Percentiles rank a stretch among this genome's conserved stretches.
phyloP scores from a whole-genome alignment of 2,329 filamentous ascomycete species.

The Fusarium oligoseptatum region DNA sequence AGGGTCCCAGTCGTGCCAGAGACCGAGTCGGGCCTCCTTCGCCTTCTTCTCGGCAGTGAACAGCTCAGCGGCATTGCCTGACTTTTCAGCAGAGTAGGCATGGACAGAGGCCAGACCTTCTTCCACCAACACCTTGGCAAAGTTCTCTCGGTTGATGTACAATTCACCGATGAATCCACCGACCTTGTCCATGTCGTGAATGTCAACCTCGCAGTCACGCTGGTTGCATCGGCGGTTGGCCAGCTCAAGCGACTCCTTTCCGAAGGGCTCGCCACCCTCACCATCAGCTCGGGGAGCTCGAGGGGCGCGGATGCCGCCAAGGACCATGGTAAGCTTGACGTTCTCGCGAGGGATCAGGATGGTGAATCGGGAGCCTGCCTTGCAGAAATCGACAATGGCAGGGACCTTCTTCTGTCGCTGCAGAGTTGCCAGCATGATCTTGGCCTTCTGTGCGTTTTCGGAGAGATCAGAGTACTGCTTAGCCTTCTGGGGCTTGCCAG shows the following conservation, averaged over 20 bases:
- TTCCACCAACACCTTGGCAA: slow-evolving; percentile 92
- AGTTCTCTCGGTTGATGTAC: slow-evolving; percentile 94
- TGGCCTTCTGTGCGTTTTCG: slow-evolving; percentile 93
- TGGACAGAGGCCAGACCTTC: slow-evolving; percentile 95
- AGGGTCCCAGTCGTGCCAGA: slow-evolving; percentile 97
- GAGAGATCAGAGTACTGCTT: slow-evolving; percentile 91
- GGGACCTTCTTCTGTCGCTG: slow-evolving; percentile 93
- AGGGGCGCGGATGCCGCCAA: slow-evolving; percentile 92
- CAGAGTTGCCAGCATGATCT: slow-evolving; percentile 89
- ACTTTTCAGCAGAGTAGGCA: slow-evolving; percentile 95
- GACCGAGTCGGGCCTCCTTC: slow-evolving; percentile 87
- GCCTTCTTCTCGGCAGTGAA: slow-evolving; percentile 89
- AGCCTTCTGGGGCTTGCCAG: slow-evolving; percentile 84
- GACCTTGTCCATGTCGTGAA: slow-evolving; percentile 94
- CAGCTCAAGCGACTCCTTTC: slow-evolving; percentile 93
- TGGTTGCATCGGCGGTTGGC: slow-evolving; percentile 91
- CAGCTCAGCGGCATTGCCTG: slow-evolving; percentile 88
- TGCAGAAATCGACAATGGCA: slow-evolving; percentile 96
- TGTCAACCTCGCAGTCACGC: slow-evolving; percentile 94
- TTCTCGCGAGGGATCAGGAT: slow-evolving; percentile 92
- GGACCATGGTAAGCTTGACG: slow-evolving; percentile 93
- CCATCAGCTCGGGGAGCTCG: slow-evolving; percentile 82
- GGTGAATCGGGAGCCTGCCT: slow-evolving; percentile 95
- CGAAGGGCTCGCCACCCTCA: slow-evolving; percentile 90
- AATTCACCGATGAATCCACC: slow-evolving; percentile 97